Percentiles rank a stretch among this genome's conserved stretches.
Evolutionary conservation across 805 yeast species (phyloP).

Genomic region (Naumovozyma baii): DNA sequence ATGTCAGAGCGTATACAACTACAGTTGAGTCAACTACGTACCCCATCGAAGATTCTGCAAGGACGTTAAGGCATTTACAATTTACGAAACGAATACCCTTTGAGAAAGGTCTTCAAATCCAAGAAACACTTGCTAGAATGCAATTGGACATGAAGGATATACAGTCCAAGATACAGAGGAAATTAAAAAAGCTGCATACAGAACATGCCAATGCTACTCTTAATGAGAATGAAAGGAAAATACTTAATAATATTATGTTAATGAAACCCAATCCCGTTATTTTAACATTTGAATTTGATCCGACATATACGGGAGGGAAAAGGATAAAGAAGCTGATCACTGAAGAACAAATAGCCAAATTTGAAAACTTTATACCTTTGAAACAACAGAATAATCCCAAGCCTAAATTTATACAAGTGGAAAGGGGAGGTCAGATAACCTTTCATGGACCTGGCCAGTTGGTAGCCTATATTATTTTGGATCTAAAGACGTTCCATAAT

Average conservation of each 20-base stretch:
- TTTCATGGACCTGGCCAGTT: conserved; percentile 96
- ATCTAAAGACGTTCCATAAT: conserved; percentile 49
- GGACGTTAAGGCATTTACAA: conserved; percentile 36
- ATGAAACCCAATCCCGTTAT: conserved; percentile 57
- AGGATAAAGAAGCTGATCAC: conserved; percentile 52
- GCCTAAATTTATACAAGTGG: conserved; percentile 66
- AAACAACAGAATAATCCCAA: conserved; percentile 25
- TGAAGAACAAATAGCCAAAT: conserved; percentile 17
- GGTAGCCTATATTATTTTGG: conserved; percentile 72
- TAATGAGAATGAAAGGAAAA: conserved; percentile 38
- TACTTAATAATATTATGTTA: conserved; percentile 35
- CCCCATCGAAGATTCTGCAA: conserved; percentile 30
- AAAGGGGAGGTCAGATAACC: conserved; percentile 92
- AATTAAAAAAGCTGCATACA: conserved; percentile 31
- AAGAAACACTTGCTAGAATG: conserved; percentile 45
- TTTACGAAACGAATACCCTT: conserved; percentile 34
- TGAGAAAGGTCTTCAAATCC: conserved; percentile 44
- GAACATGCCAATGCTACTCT: conserved; percentile 32
- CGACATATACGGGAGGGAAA: conserved; percentile 88
- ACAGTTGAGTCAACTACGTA: too few species aligned
- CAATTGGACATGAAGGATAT: conserved; percentile 48
- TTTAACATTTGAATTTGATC: conserved; percentile 74
- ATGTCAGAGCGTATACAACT: too few species aligned
- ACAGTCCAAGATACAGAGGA: conserved; percentile 38
- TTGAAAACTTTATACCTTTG: conserved; percentile 17